Evolutionary conservation across 345 rosid species (phyloP), one percentile per base, ranked within the genome.

Genomic region (Ailanthus altissimus): DNA sequence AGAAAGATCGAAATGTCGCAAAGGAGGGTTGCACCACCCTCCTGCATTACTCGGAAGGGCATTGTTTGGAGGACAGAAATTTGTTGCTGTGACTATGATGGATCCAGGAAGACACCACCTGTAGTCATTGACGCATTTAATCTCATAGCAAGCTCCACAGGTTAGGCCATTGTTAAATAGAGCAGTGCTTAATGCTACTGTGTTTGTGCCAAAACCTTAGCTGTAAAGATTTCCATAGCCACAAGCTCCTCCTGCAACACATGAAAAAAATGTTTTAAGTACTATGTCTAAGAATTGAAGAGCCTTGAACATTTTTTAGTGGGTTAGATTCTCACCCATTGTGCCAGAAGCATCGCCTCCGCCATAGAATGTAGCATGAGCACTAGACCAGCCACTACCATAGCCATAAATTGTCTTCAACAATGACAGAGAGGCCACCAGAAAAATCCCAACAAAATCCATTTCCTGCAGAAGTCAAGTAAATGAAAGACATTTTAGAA

Each of bases 331-430:
- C 84, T 76, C 72, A 83, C 86, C 89, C 89, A 86, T 81, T 72
- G 89, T 86, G 26, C 83, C 89, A 72, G 89, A 77, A 53, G 86
- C 86, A 81, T 81, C 82, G 26, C 86, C 82, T 4, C 85, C 89
- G 18, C 89, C 86, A 63, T 83, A 86, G 75, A 86, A 86, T 36
- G 89, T 86, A 18, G 89, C 89, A 73, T 83, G 85, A 11, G 85
- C 89, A 72, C 62, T 65, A 40, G 79, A 79, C 89, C 87, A 66
- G 49, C 42, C 70, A 42, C 80, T 69, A 53, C 47, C 86, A 68
- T 79, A 56, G 14, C 87, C 85, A 76, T 77, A 77, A 74, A 42
- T 72, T 45, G 76, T 81, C 67, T 73, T 81, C 15, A 79, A 74
- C 79, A 87, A 74, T 72, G 82, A 71, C 13, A 87, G 79, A 28